Evolutionary conservation across 2,329 filamentous ascomycete species (phyloP), one percentile per base, ranked within the genome.

Genomic region (Neofusicoccum umdonicola): DNA sequence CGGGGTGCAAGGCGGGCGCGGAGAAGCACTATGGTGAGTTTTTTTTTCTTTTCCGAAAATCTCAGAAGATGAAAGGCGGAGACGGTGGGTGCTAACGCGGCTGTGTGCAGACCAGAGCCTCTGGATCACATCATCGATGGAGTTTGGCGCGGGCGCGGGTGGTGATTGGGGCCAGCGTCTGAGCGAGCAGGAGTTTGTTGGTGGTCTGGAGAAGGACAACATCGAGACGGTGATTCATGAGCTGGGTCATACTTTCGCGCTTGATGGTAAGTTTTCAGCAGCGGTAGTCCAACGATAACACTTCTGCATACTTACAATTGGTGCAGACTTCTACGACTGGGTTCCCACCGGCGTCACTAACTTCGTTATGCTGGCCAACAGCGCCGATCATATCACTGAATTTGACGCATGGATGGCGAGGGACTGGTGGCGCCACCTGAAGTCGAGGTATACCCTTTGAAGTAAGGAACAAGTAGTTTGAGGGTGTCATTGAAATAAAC

Each of bases 321-420:
- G 22, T 12, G 27, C 15, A 51, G 73, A 81, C 65, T 81, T 78
- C 71, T 77, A 76, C 66, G 78, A 81, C 70, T 82, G 79, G 80
- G 79, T 75, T 22, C 80, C 81, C 0, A 73, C 72, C 8, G 79
- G 79, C 6, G 68, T 79, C 34, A 69, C 71, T 5, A 79, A 74
- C 69, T 82, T 82, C 70, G 74, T 82, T 66, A 82, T 83, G 81
- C 69, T 77, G 54, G 79, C 80, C 51, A 80, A 81, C 4, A 78
- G 77, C 51, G 72, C 81, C 0, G 71, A 68, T n/a, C 65, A 74
- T 45, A 75, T 82, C 22, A 83, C 81, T 1, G 80, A 83, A 50
- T 83, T 83, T 51, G 81, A 82, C 63, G 79, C 78, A 19, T 82
- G 81, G 81, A 82, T 82, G 80, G 68, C 78, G 57, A 70, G 80